Evolutionary conservation across 2,329 filamentous ascomycete species (phyloP).

Genomic region (Harringtonia lauricola): DNA sequence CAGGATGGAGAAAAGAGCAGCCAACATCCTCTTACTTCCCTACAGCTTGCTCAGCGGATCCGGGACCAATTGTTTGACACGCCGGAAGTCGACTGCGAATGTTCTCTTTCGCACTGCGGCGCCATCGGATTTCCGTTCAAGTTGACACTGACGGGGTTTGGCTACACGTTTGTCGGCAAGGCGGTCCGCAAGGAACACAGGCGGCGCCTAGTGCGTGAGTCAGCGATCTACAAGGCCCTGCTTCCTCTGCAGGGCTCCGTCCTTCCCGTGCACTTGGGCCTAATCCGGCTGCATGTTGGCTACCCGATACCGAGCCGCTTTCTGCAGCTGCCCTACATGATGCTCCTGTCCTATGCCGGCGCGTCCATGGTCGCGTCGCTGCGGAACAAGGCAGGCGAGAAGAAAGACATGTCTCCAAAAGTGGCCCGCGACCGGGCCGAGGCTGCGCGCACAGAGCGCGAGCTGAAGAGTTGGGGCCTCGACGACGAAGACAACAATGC

Average conservation of each 20-base stretch:
- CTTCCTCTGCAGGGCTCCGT: slow-evolving; percentile 3
- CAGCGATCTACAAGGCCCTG: slow-evolving; percentile 2
- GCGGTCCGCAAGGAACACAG: background rate
- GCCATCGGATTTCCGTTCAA: slow-evolving; percentile 8
- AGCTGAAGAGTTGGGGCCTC: slow-evolving; percentile 4
- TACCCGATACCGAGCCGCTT: slow-evolving; percentile 4
- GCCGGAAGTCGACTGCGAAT: background rate
- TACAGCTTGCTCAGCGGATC: slow-evolving; percentile 3
- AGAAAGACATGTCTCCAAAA: background rate
- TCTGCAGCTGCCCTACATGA: slow-evolving; percentile 3
- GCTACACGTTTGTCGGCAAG: slow-evolving; percentile 10
- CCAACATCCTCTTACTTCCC: slow-evolving; percentile 3
- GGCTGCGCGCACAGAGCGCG: slow-evolving; percentile 1
- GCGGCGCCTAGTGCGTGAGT: slow-evolving; percentile 1
- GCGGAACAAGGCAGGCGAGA: background rate
- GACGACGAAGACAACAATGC: slow-evolving; percentile 5
- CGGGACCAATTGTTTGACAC: background rate
- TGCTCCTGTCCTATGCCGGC: slow-evolving; percentile 10
- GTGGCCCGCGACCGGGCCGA: slow-evolving; percentile 2
- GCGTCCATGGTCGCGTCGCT: background rate
- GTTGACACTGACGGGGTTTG: slow-evolving; percentile 5
- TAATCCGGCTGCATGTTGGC: slow-evolving; percentile 1
- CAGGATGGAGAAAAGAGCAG: background rate
- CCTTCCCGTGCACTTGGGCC: slow-evolving; percentile 9
- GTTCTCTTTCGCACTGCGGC: background rate